Percentiles rank a stretch among this genome's conserved stretches.
Evolutionary conservation across 2,329 filamentous ascomycete species (phyloP).

Genomic region (Trichoderma hamatum): DNA sequence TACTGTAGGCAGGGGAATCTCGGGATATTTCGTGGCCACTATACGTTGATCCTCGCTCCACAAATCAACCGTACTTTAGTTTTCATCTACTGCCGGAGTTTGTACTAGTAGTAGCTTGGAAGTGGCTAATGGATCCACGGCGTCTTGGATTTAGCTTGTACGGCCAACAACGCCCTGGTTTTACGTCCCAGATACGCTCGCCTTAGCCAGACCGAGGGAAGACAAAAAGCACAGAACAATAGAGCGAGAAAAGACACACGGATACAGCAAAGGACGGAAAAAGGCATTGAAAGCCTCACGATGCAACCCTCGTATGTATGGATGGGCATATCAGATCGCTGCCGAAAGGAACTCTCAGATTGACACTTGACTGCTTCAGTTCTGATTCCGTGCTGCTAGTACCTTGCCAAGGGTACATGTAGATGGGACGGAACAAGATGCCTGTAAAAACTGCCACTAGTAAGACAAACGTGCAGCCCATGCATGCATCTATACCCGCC

Average conservation of each 20-base stretch:
- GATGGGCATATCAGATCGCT: neutral
- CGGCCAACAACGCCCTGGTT: neutral
- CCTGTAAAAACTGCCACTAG: neutral
- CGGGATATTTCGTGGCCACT: too few relatives aligned
- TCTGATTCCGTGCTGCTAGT: neutral
- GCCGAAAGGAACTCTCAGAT: neutral
- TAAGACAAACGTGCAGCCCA: neutral
- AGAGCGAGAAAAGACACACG: neutral
- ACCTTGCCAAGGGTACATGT: neutral
- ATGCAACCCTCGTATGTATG: neutral
- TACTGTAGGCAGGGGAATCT: too few relatives aligned
- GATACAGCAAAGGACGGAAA: neutral
- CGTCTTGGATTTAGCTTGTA: neutral
- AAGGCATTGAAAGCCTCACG: neutral
- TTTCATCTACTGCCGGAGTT: neutral
- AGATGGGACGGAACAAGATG: neutral
- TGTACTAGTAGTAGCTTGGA: neutral
- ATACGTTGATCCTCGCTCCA: neutral
- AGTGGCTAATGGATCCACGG: neutral
- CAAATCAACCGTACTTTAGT: neutral
- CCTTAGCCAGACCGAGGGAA: too few relatives aligned
- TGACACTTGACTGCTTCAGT: neutral
- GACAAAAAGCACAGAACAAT: neutral
- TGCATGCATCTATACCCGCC: neutral
- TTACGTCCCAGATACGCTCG: too few relatives aligned